A percentile compares a stretch with the other conserved stretches of the same genome.
phyloP scores from a whole-genome alignment of 2,329 filamentous ascomycete genomes.

The Geosmithia morbida region DNA sequence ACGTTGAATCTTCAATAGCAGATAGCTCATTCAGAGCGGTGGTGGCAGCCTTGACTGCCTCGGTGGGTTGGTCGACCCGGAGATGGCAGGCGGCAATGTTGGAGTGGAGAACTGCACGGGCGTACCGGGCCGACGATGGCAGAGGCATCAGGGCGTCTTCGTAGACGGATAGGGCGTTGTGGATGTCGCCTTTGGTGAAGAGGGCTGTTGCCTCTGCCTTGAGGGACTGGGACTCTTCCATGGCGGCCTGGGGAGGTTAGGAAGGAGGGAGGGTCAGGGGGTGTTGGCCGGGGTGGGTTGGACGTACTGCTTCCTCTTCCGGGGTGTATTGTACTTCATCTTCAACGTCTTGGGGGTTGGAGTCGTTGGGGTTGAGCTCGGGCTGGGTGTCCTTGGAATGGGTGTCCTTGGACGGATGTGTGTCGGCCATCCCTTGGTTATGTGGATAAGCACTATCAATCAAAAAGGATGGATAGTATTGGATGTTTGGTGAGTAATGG shows the following conservation, averaged over 20 bases:
- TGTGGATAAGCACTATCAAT: too few species aligned
- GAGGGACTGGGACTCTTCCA: constrained; percentile 55
- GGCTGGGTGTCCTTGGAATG: background rate
- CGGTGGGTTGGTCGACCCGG: constrained; percentile 75
- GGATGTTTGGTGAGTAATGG: background rate
- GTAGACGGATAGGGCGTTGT: constrained; percentile 70
- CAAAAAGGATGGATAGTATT: too few species aligned
- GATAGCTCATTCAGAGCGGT: constrained; percentile 61
- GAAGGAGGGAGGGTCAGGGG: background rate
- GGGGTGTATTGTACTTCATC: constrained; percentile 27
- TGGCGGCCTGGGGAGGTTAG: constrained; percentile 36
- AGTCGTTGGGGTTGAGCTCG: background rate
- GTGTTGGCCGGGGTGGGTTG: background rate
- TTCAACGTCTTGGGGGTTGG: constrained; percentile 2
- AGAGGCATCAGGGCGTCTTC: constrained; percentile 65
- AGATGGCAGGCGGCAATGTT: constrained; percentile 85
- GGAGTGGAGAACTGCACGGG: constrained; percentile 59
- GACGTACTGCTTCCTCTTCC: constrained; percentile 41
- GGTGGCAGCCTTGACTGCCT: constrained; percentile 60
- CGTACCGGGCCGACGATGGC: constrained; percentile 57
- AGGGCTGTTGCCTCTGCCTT: constrained; percentile 67
- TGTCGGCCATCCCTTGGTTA: too few species aligned
- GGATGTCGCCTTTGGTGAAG: constrained; percentile 60
- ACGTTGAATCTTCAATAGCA: constrained; percentile 39
- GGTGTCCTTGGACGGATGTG: too few species aligned